These are phyloP conservation scores for Carex scoparia DNA, from an alignment of 176 grass and related monocot genomes.

Conservation along the genomic window DNA sequence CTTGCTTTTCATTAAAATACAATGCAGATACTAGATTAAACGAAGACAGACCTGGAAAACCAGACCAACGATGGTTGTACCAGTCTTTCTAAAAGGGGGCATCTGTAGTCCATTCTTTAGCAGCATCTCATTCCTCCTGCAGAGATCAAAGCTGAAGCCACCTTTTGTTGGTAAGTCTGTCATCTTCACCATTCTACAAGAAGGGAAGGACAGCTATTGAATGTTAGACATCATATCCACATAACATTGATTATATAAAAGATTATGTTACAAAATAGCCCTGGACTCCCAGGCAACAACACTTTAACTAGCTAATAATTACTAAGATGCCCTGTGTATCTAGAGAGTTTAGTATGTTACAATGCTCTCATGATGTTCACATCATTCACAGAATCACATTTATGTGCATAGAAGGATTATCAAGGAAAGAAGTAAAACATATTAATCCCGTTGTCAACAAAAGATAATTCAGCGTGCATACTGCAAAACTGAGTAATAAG, in stretches of 20 bases:
- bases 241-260: not conserved
- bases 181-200: conserved; percentile 54
- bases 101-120: conserved; percentile 51
- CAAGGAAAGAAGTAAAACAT: not conserved
- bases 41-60: conserved; percentile 53
- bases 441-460: not conserved
- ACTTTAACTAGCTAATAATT: not conserved
- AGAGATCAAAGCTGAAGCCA: conserved; percentile 78
- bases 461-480: not conserved
- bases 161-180: conserved; percentile 66
- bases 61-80: conserved; percentile 90
- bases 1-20: not conserved
- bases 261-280: not conserved
- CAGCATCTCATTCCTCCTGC: conserved; percentile 64
- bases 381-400: not conserved
- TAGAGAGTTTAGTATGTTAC: not conserved
- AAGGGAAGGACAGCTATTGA: not conserved
- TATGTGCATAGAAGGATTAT: not conserved
- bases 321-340: not conserved
- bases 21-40: not conserved
- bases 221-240: not conserved
- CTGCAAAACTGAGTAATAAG: not conserved
- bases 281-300: not conserved
- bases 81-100: conserved; percentile 71
- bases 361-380: not conserved